phyloP scores from a whole-genome alignment of 495 filamentous ascomycete genomes.

The Cudoniella acicularis region DNA sequence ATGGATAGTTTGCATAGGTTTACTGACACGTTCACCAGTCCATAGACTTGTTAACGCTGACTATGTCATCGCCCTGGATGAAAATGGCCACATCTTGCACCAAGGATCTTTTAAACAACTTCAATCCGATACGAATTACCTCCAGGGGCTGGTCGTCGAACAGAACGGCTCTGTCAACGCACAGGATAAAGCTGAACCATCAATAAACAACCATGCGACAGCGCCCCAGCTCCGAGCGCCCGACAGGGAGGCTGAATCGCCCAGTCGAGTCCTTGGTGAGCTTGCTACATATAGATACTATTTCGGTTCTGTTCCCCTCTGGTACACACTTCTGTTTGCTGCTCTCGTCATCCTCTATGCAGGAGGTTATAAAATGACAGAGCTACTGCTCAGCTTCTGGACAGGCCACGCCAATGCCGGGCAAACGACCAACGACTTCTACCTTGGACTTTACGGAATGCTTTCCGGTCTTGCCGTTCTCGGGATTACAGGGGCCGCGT shows the following conservation, averaged over 20 bases:
- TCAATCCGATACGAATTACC: neutral
- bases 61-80: neutral
- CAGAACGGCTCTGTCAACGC: neutral
- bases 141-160: neutral
- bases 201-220: neutral
- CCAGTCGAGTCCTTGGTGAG: neutral
- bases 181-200: neutral
- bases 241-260: neutral
- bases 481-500: constrained; percentile 12
- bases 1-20: neutral
- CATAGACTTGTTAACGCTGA: neutral
- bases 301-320: neutral
- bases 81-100: neutral
- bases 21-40: neutral
- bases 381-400: neutral
- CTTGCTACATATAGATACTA: neutral
- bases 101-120: neutral
- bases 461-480: neutral
- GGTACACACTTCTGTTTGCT: neutral
- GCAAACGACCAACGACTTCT: constrained; percentile 12
- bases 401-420: neutral
- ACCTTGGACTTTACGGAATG: neutral
- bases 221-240: neutral
- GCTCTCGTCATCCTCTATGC: neutral
- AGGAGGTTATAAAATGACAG: neutral